These are phyloP conservation scores for Parafenestella ontariensis DNA, from an alignment of 2,329 filamentous ascomycete genomes.

Conservation along the genomic window DNA sequence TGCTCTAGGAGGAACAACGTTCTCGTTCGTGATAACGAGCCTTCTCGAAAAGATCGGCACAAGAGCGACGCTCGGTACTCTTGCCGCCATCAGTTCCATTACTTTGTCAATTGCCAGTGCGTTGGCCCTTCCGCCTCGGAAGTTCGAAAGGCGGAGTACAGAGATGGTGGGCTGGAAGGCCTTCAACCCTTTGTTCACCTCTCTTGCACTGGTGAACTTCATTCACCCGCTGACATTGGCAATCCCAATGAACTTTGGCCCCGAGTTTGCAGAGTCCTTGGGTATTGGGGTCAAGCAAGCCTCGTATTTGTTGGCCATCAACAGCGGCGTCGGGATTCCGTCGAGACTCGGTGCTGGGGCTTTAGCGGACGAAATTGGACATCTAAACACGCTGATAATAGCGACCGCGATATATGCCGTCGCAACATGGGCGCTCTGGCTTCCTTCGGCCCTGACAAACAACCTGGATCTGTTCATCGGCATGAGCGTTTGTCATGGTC, in stretches of 20 bases:
- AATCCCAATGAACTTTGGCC: conserved; percentile 58
- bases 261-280: conserved; percentile 56
- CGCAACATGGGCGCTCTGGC: conserved; percentile 27
- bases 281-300: conserved; percentile 53
- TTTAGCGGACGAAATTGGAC: conserved; percentile 56
- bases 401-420: conserved; percentile 32
- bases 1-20: conserved; percentile 20
- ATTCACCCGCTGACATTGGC: conserved; percentile 55
- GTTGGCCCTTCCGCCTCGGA: conserved; percentile 49
- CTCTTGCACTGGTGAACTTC: conserved; percentile 48
- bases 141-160: conserved; percentile 46
- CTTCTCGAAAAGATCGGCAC: conserved; percentile 54
- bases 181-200: conserved; percentile 52
- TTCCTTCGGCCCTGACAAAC: conserved; percentile 16
- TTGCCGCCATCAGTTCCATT: conserved; percentile 49
- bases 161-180: conserved; percentile 50
- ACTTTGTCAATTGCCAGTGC: conserved; percentile 49
- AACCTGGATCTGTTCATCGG: conserved; percentile 21
- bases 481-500: conserved; percentile 28
- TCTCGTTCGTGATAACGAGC: conserved; percentile 38
- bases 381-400: conserved; percentile 57
- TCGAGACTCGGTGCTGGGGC: conserved; percentile 55
- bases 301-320: conserved; percentile 54
- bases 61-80: conserved; percentile 54
- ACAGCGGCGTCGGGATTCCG: conserved; percentile 56